Conservation (phyloP, 768 basidiomycete genomes). For the Clathrus columnatus region DNA sequence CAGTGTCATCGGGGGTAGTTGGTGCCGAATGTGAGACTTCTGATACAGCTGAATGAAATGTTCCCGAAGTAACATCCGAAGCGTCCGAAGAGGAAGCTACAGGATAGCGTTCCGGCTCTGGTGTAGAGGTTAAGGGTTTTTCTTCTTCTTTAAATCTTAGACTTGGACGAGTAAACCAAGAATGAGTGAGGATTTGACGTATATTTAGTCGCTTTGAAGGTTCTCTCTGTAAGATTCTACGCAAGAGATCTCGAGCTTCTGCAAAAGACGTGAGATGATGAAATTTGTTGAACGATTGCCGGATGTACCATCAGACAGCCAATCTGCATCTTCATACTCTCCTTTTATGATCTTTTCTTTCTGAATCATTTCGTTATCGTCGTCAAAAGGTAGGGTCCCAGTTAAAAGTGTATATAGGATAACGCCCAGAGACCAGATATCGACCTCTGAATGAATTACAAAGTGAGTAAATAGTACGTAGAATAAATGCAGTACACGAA, state of each 20-base stretch:
- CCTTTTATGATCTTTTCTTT: conserved; percentile 74
- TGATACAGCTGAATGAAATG: conserved; percentile 15
- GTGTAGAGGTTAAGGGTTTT: not conserved
- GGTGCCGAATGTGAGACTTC: conserved; percentile 19
- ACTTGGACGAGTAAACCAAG: conserved; percentile 63
- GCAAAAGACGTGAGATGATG: conserved; percentile 12
- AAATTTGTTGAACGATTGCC: not conserved
- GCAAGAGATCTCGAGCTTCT: conserved; percentile 85
- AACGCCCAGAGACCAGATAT: conserved; percentile 90
- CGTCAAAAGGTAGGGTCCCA: conserved; percentile 84
- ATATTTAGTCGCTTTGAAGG: conserved; percentile 69
- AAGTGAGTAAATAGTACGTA: not conserved
- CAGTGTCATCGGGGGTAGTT: conserved; percentile 22
- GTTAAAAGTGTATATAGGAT: conserved; percentile 87
- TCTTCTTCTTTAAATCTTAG: not conserved
- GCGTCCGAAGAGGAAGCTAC: conserved; percentile 8
- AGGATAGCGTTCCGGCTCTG: not conserved
- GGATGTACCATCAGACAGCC: conserved; percentile 73
- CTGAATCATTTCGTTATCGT: conserved; percentile 82
- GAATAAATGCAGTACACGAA: conserved; percentile 24
- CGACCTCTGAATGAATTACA: conserved; percentile 60
- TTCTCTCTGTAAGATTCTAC: conserved; percentile 68
- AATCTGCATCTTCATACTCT: conserved; percentile 85
- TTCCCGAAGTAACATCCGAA: conserved; percentile 12
- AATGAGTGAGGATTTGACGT: conserved; percentile 73